Base-by-base conservation (phyloP, 2,329 filamentous ascomycete species). In the Stagonosporopsis rhizophila region DNA sequence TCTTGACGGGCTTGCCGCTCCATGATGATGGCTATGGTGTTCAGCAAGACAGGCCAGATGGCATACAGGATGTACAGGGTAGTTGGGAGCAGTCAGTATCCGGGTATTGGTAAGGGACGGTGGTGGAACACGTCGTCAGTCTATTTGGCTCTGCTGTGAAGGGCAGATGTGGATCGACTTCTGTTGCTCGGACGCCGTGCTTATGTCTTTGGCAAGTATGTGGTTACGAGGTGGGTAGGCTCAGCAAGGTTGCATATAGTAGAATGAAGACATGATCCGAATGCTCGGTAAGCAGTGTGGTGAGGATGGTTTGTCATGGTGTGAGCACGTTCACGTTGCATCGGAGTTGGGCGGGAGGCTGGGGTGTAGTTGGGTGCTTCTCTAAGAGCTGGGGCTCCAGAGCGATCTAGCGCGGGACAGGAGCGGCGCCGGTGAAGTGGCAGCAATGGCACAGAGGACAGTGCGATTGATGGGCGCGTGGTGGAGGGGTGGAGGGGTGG, bases 371-470 rank as follows among this genome's bases (percentile, higher is more conserved):
- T 32, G n/a, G 23, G 23, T 7, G 23, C 23, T 44, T 22, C 37
- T 38, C 56, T 15, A 52, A 38, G 46, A 44, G 60, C 52, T 38
- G 48, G 35, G 44, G 56, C 53, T 64, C 59, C 48, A 48, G 58
- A 62, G 59, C 41, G 22, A 32, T 39, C 40, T 59, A 57, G 58
- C 58, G 46, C 42, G 27, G 20, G 37, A n/a, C 44, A 41, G 41
- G 25, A n/a, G n/a, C n/a, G n/a, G n/a, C n/a, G 28, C 41, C 15
- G 47, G 51, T 44, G 38, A 40, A 52, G 44, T 53, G 51, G 41
- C 20, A 11, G 14, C 17, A 25, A 34, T 37, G 30, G 46, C 40
- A 23, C 30, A 3, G 34, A 46, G 40, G 17, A 19, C 22, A 6
- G 25, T 11, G 19, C 14, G 23, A 15, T 28, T 32, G 39, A 38